phyloP scores from a whole-genome alignment of 495 filamentous ascomycete genomes.

The Trichodelitschia bisporula region DNA sequence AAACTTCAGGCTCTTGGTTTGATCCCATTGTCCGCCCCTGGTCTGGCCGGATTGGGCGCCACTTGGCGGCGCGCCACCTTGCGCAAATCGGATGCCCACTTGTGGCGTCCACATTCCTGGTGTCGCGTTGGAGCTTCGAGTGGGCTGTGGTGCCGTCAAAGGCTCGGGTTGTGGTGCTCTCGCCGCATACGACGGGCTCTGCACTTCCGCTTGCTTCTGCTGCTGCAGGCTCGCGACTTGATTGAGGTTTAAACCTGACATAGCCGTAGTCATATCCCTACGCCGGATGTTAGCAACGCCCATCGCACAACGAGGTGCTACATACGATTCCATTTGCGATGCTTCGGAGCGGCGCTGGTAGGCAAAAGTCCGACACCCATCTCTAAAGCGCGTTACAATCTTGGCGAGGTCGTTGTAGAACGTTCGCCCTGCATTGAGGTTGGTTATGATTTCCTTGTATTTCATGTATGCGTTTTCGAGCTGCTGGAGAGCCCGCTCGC shows the following conservation, averaged over 20 bases:
- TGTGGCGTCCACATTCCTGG: conserved; percentile 47
- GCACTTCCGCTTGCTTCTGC: conserved; percentile 10
- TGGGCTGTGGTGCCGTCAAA: conserved; percentile 11
- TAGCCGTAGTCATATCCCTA: conserved; percentile 38
- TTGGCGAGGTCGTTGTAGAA: conserved; percentile 92
- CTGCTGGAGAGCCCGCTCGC: conserved; percentile 66
- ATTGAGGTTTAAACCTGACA: conserved; percentile 33
- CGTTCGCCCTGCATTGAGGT: conserved; percentile 70
- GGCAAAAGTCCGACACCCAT: conserved; percentile 54
- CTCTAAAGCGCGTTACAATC: conserved; percentile 55
- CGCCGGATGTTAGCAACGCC: conserved; percentile 5
- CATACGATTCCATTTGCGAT: conserved; percentile 45
- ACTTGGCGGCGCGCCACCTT: conserved; percentile 3
- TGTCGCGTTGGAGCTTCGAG: conserved; percentile 9
- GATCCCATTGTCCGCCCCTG: conserved; percentile 11
- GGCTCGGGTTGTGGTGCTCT: conserved; percentile 8
- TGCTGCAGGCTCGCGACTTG: conserved; percentile 17
- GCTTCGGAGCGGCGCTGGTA: conserved; percentile 63
- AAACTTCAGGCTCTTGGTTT: conserved; percentile 11
- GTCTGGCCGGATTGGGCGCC: too few species aligned
- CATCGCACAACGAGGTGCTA: conserved; percentile 1
- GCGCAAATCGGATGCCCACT: conserved; percentile 51
- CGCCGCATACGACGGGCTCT: conserved; percentile 10
- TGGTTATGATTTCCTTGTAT: conserved; percentile 81
- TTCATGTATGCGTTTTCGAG: conserved; percentile 83